phyloP scores from a whole-genome alignment of 306 rosid genomes.

The Fragaria nilgerrensis region DNA sequence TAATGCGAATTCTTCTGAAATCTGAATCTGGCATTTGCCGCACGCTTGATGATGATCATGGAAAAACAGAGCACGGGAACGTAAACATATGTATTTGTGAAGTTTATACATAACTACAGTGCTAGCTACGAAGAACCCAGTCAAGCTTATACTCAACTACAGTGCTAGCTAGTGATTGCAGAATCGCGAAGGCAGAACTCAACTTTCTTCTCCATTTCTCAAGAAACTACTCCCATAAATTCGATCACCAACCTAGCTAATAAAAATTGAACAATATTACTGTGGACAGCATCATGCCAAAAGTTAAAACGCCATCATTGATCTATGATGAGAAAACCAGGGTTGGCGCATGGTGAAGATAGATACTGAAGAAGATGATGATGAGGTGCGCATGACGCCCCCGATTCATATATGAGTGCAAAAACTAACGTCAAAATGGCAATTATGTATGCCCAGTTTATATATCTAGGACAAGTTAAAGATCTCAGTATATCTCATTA shows the following conservation, averaged over 20 bases:
- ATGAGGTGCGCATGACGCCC: neutral
- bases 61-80: neutral
- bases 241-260: neutral
- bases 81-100: neutral
- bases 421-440: neutral
- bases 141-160: neutral
- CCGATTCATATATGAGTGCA: neutral
- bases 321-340: neutral
- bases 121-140: neutral
- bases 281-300: neutral
- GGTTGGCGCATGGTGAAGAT: neutral
- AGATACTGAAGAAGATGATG: neutral
- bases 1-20: neutral
- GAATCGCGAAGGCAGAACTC: neutral
- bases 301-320: neutral
- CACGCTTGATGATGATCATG: neutral
- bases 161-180: neutral
- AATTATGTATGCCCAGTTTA: neutral
- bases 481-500: neutral
- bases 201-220: neutral
- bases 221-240: neutral
- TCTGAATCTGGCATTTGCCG: slow-evolving; percentile 7
- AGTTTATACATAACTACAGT: neutral
- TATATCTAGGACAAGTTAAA: neutral
- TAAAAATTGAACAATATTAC: neutral